Conservation (phyloP, 164 flowering plant species). For the Annona squamosa region DNA sequence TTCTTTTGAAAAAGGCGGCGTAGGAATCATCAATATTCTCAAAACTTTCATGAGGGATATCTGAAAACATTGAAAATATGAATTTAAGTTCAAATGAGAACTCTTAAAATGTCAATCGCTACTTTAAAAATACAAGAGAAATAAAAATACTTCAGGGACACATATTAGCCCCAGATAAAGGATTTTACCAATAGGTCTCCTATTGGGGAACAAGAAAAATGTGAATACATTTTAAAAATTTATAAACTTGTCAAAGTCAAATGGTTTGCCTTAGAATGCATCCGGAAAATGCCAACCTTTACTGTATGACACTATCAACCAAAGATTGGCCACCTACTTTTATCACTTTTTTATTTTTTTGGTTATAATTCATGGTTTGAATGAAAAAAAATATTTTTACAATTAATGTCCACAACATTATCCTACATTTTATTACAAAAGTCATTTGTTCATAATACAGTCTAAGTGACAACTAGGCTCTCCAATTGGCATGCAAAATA, state of each 20-base stretch:
- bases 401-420: too few relatives aligned
- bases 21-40: constrained; percentile 48
- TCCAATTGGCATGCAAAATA: too few relatives aligned
- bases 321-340: background rate
- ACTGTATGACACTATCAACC: background rate
- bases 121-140: background rate
- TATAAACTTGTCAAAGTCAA: background rate
- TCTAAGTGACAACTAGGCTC: too few relatives aligned
- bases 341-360: too few relatives aligned
- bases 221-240: background rate
- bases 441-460: too few relatives aligned
- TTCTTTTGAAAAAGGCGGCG: constrained; percentile 26
- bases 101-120: background rate
- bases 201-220: background rate
- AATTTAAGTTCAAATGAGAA: too few relatives aligned
- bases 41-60: constrained; percentile 47
- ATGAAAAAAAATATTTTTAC: too few relatives aligned
- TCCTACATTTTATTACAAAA: too few relatives aligned
- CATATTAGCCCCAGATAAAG: background rate
- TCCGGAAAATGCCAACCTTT: background rate
- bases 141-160: background rate
- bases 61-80: constrained; percentile 30
- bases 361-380: background rate
- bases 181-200: background rate
- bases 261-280: background rate